phyloP scores from a whole-genome alignment of 768 basidiomycete genomes.

The Termitomyces sp. region DNA sequence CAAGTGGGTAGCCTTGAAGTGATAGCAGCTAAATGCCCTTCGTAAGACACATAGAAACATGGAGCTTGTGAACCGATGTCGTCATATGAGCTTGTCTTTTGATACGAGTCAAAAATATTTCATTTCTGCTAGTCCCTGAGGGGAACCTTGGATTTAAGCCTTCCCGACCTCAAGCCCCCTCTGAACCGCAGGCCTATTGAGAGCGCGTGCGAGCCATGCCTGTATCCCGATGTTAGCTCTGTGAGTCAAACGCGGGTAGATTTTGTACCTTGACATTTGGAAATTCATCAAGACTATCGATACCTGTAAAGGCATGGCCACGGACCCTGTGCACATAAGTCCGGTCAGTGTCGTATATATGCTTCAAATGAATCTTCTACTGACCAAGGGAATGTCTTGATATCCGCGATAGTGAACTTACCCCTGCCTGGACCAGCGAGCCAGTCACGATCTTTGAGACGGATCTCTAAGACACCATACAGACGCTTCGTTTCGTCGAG shows the following conservation, averaged over 20 bases:
- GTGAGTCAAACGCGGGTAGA: not conserved
- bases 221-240: not conserved
- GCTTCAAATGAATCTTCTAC: not conserved
- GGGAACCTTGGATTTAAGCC: not conserved
- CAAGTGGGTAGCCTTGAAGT: constrained; percentile 3
- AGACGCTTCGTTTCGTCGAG: constrained; percentile 76
- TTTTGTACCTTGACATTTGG: constrained; percentile 19
- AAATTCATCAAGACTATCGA: constrained; percentile 16
- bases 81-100: not conserved
- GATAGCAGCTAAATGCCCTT: not conserved
- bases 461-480: constrained; percentile 77
- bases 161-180: constrained; percentile 15
- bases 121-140: not conserved
- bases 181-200: constrained; percentile 15
- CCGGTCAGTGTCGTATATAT: not conserved
- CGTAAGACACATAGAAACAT: not conserved
- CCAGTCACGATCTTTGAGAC: constrained; percentile 69
- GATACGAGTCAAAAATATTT: not conserved
- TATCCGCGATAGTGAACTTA: constrained; percentile 64
- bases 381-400: constrained; percentile 64
- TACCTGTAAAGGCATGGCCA: constrained; percentile 33
- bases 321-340: constrained; percentile 41
- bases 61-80: not conserved
- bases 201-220: constrained; percentile 18
- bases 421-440: constrained; percentile 73